These are phyloP conservation scores for Penicillium riverlandense DNA, from an alignment of 495 filamentous ascomycete species.

Conservation along the genomic window DNA sequence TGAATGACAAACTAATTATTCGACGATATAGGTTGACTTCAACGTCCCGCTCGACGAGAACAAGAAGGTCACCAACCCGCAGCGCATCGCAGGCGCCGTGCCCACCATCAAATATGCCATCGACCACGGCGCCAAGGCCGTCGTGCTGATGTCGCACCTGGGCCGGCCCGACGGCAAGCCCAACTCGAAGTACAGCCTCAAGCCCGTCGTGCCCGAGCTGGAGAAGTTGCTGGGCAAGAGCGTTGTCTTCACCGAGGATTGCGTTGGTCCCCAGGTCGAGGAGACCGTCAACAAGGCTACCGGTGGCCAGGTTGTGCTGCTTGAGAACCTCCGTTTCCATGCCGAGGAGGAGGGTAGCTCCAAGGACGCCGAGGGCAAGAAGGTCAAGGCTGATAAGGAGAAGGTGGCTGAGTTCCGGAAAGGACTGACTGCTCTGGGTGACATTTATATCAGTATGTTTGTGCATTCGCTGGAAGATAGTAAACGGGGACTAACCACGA, in stretches of 20 bases:
- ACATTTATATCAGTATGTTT: conserved; percentile 88
- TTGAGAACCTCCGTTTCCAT: conserved; percentile 98
- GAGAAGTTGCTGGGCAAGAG: conserved; percentile 78
- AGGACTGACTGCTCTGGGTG: conserved; percentile 87
- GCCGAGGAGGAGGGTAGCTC: conserved; percentile 93
- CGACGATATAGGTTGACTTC: conserved; percentile 80
- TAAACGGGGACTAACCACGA: conserved; percentile 9
- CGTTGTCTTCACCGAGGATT: conserved; percentile 86
- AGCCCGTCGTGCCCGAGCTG: conserved; percentile 85
- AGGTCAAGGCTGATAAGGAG: conserved; percentile 92
- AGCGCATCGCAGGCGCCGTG: conserved; percentile 94
- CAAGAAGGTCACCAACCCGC: conserved; percentile 93
- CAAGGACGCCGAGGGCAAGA: conserved; percentile 89
- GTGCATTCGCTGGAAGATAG: neutral
- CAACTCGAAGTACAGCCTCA: conserved; percentile 88
- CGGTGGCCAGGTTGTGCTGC: conserved; percentile 77
- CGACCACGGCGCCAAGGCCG: conserved; percentile 88
- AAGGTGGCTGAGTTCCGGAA: conserved; percentile 90
- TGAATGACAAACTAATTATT: conserved; percentile 9
- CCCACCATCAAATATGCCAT: conserved; percentile 98
- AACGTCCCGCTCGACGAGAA: conserved; percentile 92
- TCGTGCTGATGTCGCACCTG: conserved; percentile 97
- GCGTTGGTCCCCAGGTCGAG: conserved; percentile 83
- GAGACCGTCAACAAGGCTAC: conserved; percentile 77
- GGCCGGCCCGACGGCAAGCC: conserved; percentile 87